Evolutionary conservation across 1,139 yeast species (phyloP), one percentile per base, ranked within the genome.

Genomic region (Zygosaccharomyces sapae): DNA sequence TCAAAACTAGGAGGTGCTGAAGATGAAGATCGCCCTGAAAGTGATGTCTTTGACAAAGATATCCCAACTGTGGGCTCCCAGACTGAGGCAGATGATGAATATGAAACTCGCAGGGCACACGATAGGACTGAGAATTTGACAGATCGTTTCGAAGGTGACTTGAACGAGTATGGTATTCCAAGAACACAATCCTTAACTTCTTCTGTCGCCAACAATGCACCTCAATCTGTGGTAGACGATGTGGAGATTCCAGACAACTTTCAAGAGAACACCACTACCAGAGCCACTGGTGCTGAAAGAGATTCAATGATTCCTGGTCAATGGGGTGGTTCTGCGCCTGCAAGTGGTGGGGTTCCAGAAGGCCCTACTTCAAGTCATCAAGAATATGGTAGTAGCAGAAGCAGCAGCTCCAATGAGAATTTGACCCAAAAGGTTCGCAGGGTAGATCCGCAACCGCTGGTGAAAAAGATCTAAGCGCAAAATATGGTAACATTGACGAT

Each of bases 201-300:
- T 0, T 86, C 96, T 47, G 95, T 89, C 13, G 94, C 86, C 59
- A 89, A 89, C 67, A 89, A 90, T 63, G 89, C 97, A 2, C 90
- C 97, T 0, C 78, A 82, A 66, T 86, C 96, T 20, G 95, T 69
- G 1, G 64, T 68, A 48, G 72, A 67, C 47, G 62, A 68, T 29
- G 63, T 63, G 19, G 70, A 62, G 37, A 27, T 54, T 18, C 57
- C 59, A 16, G 55, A 54, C 40, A 46, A 48, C 5, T 39, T 52
- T 19, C 57, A 55, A 29, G 55, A 50, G 20, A 43, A 39, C 44
- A 30, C 45, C 29, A 12, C 48, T 44, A 19, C 25, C 4, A 27
- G 30, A 3, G 34, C 38, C 29, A 31, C 39, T 8, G 40, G 37
- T 16, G 39, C 5, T 44, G 47, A 13, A 19, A 24, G 33, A 6